Base-by-base conservation (phyloP, 495 filamentous ascomycete species). In the Recurvomyces mirabilis region DNA sequence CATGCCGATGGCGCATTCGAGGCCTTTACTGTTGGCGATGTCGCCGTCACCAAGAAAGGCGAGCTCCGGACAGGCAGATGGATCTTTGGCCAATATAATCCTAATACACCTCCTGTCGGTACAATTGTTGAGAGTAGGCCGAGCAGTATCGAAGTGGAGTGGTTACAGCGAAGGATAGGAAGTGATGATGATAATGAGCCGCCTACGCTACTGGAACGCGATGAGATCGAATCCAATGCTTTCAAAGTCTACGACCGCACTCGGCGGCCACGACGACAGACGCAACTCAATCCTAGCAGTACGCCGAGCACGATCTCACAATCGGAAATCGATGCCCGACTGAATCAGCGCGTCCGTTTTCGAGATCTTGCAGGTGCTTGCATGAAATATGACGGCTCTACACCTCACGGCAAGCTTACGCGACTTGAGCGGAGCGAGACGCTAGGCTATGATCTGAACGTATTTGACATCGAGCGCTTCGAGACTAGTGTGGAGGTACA, bases 361-460 rank as follows among this genome's bases (percentile, higher is more conserved):
- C 68, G 63, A 46, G 68, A 78, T 45, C 48, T 70, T 13, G 52
- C 55, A 0, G 58, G 33, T 17, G 73, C 72, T 2, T 63, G 61
- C 25, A 40, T 53, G 11, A 78, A 73, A 46, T 77, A 77, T 36
- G 54, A 66, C 26, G 60, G 62, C 13, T 51, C 53, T 3, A 54
- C 38, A 25, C 20, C 23, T 3, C 25, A 56, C 31, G 63, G 51
- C 22, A 50, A 35, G 11, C 56, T 71, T 23, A 48, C 54, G 22
- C 59, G 61, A 18, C 67, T 77, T 22, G 65, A 71, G 15, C 52
- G 62, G n/a, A 61, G 60, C n/a, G 60, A 66, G 21, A 69, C 64
- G 4, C 63, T 69, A 45, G 75, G 75, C 1, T 75, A 70, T 55
- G 76, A 81, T 46, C 46, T 78, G 42, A 79, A 80, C 46, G 63